These are phyloP conservation scores for Kurtzmaniella fragi DNA, from an alignment of 805 yeast genomes.

Conservation along the genomic window DNA sequence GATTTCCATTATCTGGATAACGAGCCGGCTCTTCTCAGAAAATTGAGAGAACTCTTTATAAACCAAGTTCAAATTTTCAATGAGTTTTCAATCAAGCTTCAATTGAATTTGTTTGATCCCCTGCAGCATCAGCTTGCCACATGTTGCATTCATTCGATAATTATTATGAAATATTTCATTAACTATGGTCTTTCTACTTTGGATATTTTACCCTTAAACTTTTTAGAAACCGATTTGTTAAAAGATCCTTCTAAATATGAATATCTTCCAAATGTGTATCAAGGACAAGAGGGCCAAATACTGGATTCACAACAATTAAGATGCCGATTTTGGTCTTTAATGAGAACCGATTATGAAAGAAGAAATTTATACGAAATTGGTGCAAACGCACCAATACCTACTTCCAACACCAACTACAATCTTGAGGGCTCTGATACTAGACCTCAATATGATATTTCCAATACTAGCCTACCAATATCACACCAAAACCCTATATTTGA, in stretches of 20 bases:
- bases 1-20: too few relatives aligned
- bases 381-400: too few relatives aligned
- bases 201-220: constrained; percentile 7
- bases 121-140: constrained; percentile 8
- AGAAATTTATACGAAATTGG: background rate
- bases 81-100: constrained; percentile 14
- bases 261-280: constrained; percentile 10
- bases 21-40: too few relatives aligned
- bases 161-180: constrained; percentile 24
- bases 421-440: too few relatives aligned
- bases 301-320: constrained; percentile 25
- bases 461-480: too few relatives aligned
- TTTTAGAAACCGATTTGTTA: constrained; percentile 22
- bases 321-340: constrained; percentile 24
- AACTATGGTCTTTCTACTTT: background rate
- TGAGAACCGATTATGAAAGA: constrained; percentile 17
- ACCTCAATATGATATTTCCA: too few relatives aligned
- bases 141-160: constrained; percentile 26
- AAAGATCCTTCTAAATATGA: constrained; percentile 17
- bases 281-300: background rate
- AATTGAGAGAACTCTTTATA: constrained; percentile 11
- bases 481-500: too few relatives aligned
- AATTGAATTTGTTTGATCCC: constrained; percentile 9
- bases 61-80: constrained; percentile 30
- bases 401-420: too few relatives aligned